Evolutionary conservation across 768 basidiomycete species (phyloP).

Genomic region (Baorangia bicolor): DNA sequence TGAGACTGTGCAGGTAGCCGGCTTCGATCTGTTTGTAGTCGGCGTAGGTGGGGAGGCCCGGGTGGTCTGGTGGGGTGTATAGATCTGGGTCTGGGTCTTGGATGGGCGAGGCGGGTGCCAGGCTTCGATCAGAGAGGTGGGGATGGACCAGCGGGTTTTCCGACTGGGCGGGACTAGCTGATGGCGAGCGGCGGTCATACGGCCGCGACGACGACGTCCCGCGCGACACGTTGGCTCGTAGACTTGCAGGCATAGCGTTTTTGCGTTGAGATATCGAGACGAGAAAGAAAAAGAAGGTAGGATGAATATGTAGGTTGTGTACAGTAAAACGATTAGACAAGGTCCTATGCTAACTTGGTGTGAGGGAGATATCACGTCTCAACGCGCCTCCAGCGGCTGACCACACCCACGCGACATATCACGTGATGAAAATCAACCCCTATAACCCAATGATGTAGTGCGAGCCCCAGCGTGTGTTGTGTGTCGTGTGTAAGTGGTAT

Average conservation of each 20-base stretch:
- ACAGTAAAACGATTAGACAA: conserved; percentile 18
- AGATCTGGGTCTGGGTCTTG: neutral
- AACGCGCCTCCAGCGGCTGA: conserved; percentile 30
- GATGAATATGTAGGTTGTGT: conserved; percentile 29
- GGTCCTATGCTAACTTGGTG: conserved; percentile 10
- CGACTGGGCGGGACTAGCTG: conserved; percentile 6
- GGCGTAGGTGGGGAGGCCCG: conserved; percentile 61
- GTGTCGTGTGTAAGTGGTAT: neutral
- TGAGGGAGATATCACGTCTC: neutral
- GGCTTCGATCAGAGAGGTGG: neutral
- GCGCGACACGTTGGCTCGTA: conserved; percentile 11
- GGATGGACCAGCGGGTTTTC: neutral
- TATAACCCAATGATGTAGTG: neutral
- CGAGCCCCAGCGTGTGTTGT: neutral
- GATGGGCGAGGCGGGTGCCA: neutral
- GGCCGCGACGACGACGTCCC: conserved; percentile 16
- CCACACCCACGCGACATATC: conserved; percentile 17
- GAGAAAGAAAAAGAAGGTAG: conserved; percentile 2
- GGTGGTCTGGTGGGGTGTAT: conserved; percentile 18
- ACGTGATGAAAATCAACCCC: conserved; percentile 34
- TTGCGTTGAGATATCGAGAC: neutral
- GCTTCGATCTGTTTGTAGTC: conserved; percentile 60
- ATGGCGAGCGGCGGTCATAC: conserved; percentile 20
- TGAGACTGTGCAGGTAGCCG: conserved; percentile 58
- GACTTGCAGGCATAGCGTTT: conserved; percentile 23